phyloP scores from a whole-genome alignment of 495 filamentous ascomycete species.

The Trypethelium eluteriae region DNA sequence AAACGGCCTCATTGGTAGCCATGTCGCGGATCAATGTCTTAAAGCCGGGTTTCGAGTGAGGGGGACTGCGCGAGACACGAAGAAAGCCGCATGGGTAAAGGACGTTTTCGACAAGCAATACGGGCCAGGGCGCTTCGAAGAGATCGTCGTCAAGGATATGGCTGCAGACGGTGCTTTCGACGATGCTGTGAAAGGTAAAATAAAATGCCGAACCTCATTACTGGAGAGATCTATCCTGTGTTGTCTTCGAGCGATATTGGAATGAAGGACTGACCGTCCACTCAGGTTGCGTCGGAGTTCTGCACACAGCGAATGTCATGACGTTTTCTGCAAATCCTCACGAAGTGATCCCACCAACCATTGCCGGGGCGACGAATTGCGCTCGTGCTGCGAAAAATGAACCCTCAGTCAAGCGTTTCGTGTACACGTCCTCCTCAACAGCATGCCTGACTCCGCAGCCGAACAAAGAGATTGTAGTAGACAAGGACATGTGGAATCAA shows the following conservation, averaged over 20 bases:
- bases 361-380: conserved; percentile 37
- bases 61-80: conserved; percentile 42
- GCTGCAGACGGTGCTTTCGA: conserved; percentile 35
- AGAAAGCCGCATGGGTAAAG: conserved; percentile 41
- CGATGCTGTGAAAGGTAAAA: background rate
- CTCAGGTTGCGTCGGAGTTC: conserved; percentile 19
- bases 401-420: conserved; percentile 43
- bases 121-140: conserved; percentile 20
- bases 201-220: background rate
- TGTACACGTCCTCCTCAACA: conserved; percentile 46
- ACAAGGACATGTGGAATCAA: conserved; percentile 45
- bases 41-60: conserved; percentile 44
- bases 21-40: conserved; percentile 45
- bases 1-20: conserved; percentile 50
- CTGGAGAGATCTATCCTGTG: background rate
- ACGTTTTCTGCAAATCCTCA: conserved; percentile 16
- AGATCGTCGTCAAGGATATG: conserved; percentile 21
- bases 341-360: conserved; percentile 20
- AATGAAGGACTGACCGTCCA: background rate
- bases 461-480: conserved; percentile 31
- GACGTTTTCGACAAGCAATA: conserved; percentile 18
- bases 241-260: background rate
- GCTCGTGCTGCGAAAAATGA: conserved; percentile 42
- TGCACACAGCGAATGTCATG: conserved; percentile 18
- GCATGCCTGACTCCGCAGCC: conserved; percentile 34